These are phyloP conservation scores for Clarireedia homoeocarpa DNA, from an alignment of 2,329 filamentous ascomycete species.

Conservation along the genomic window DNA sequence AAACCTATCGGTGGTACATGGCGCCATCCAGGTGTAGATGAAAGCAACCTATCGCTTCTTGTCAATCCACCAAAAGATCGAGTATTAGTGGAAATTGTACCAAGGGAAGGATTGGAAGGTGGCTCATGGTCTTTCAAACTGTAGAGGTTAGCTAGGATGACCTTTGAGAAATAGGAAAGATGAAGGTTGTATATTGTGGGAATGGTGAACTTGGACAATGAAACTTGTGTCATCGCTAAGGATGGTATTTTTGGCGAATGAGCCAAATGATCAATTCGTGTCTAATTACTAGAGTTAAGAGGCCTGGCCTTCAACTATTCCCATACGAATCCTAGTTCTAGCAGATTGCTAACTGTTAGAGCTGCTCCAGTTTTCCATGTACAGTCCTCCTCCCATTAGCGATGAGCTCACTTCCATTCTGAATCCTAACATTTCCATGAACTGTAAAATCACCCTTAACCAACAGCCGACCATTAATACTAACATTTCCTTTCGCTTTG, in stretches of 20 bases:
- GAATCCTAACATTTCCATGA: slow-evolving; percentile 14
- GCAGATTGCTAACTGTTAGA: background rate
- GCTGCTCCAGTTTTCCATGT: slow-evolving; percentile 16
- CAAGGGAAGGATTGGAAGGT: background rate
- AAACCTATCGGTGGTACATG: background rate
- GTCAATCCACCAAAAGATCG: background rate
- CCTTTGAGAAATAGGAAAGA: no score
- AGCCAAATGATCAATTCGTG: no score
- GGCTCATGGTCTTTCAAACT: slow-evolving; percentile 1
- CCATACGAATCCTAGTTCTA: no score
- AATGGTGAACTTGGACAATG: no score
- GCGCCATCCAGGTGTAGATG: background rate
- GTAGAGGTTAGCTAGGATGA: background rate
- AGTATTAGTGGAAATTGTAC: background rate
- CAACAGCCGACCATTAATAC: slow-evolving; percentile 15
- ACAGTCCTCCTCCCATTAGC: slow-evolving; percentile 22
- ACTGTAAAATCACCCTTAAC: slow-evolving; percentile 20
- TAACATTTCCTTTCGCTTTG: slow-evolving; percentile 9
- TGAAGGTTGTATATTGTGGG: no score
- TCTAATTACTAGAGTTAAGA: no score
- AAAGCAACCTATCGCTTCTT: background rate
- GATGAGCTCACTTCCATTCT: slow-evolving; percentile 13
- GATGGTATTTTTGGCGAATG: no score
- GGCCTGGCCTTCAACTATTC: no score
- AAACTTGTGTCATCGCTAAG: no score